Base-by-base conservation (phyloP, 2,329 filamentous ascomycete species). In the Talaromyces piceae region DNA sequence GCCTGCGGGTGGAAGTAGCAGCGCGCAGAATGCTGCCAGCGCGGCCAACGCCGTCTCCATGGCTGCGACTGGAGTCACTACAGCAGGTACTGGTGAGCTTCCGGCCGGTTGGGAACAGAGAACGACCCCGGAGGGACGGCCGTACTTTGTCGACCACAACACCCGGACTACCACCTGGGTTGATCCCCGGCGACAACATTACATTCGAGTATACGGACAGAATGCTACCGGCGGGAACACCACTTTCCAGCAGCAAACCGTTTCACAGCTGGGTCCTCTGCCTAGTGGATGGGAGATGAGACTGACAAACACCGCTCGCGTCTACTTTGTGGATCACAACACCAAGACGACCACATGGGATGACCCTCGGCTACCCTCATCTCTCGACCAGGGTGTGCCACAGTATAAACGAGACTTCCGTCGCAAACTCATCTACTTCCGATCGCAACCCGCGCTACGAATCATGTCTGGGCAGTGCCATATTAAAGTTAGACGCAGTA, bases 281-380 rank as follows among this genome's bases (percentile, higher is more conserved):
- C 93, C 93, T 3, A 97, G 93, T 63, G 93, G 93, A 2, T 98
- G 93, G 93, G 93, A 98, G 77, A 98, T 98, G 93, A 88, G 93
- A 54, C 83, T 98, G 47, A 98, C 93, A 49, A 97, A 98, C 70
- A 98, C 93, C 12, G 93, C 93, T 25, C 82, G 93, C 54, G 93
- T 98, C 13, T 98, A 98, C 73, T 98, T 98, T 69, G 93, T 98
- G 41, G 93, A 98, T 64, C 93, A 98, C 74, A 98, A 98, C 73
- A 98, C 93, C 41, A 98, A 98, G 77, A 98, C 93, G 0, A 98
- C 93, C 3, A 98, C 93, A 1, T 98, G 93, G 93, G 93, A 98
- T 65, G 93, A 98, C 64, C 93, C 93, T 30, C 83, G 93, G 64
- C 75, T 98, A 59, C 93, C 93, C 22, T 97, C 91, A 2, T 97